A percentile compares a stretch with the other conserved stretches of the same genome.
phyloP scores from a whole-genome alignment of 768 basidiomycete genomes.

The Leccinum variicolor region DNA sequence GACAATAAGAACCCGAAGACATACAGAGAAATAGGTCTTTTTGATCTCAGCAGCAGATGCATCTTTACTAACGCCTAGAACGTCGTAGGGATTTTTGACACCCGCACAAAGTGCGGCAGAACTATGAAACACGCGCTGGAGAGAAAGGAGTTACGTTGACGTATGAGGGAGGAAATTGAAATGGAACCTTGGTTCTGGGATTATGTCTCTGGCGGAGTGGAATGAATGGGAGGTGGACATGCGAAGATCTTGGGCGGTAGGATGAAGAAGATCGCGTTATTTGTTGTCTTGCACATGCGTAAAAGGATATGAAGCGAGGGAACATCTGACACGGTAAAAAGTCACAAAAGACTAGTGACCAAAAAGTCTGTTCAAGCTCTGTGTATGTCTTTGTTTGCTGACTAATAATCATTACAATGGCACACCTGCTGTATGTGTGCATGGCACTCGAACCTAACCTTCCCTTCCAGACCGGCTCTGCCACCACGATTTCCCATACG shows the following conservation, averaged over 20 bases:
- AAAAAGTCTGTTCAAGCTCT: not conserved
- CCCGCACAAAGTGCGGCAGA: constrained; percentile 49
- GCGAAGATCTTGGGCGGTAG: constrained; percentile 37
- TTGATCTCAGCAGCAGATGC: constrained; percentile 88
- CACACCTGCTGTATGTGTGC: not conserved
- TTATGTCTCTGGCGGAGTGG: constrained; percentile 15
- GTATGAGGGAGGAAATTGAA: constrained; percentile 6
- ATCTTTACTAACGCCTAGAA: constrained; percentile 85
- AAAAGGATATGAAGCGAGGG: constrained; percentile 54
- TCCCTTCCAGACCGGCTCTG: constrained; percentile 24
- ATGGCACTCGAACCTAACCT: not conserved
- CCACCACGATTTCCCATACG: constrained; percentile 91
- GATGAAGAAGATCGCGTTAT: constrained; percentile 34
- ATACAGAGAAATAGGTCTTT: constrained; percentile 93
- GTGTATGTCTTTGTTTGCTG: constrained; percentile 22
- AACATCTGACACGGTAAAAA: constrained; percentile 37
- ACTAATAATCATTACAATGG: too few species aligned
- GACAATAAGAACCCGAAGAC: constrained; percentile 26
- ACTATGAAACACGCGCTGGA: constrained; percentile 74
- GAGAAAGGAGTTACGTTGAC: constrained; percentile 18
- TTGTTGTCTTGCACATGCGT: constrained; percentile 48
- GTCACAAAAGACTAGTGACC: not conserved
- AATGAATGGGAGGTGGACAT: constrained; percentile 19
- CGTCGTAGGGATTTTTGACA: constrained; percentile 83
- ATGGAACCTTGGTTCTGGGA: constrained; percentile 39